A percentile compares a stretch with the other conserved stretches of the same genome.
phyloP scores from a whole-genome alignment of 2,329 filamentous ascomycete genomes.

The Epichloe coenophiala region DNA sequence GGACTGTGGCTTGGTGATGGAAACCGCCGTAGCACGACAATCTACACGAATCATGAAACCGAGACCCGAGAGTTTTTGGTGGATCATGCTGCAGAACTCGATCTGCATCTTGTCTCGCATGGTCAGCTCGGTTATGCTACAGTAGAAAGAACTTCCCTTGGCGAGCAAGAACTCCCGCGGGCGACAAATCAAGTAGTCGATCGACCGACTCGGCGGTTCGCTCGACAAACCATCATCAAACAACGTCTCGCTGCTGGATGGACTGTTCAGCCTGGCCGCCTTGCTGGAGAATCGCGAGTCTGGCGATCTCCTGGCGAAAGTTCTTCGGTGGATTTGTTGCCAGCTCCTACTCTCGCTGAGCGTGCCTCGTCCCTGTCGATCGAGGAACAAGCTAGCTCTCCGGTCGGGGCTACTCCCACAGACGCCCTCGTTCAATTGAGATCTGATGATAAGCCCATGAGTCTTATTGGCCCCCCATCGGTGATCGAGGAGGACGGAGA shows the following conservation, averaged over 20 bases:
- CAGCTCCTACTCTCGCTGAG: background rate
- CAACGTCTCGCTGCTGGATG: background rate
- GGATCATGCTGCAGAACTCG: background rate
- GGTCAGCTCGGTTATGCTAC: background rate
- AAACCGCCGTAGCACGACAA: background rate
- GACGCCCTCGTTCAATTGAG: background rate
- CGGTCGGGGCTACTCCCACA: background rate
- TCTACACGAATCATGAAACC: background rate
- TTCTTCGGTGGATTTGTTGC: background rate
- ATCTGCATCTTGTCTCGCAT: background rate
- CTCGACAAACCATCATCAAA: background rate
- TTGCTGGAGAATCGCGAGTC: background rate
- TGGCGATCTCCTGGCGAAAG: background rate
- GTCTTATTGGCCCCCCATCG: background rate
- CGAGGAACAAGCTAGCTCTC: background rate
- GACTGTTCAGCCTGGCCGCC: background rate
- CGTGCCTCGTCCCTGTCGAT: background rate
- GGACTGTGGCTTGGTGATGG: background rate
- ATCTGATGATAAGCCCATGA: background rate
- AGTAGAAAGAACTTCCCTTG: too few species aligned
- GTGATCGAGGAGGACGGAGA: background rate
- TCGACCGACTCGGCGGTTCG: background rate
- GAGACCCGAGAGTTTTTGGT: background rate
- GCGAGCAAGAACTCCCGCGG: too few species aligned
- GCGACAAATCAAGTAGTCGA: background rate